These are phyloP conservation scores for Fusarium sp. DNA, from an alignment of 2,329 filamentous ascomycete species.

Conservation along the genomic window DNA sequence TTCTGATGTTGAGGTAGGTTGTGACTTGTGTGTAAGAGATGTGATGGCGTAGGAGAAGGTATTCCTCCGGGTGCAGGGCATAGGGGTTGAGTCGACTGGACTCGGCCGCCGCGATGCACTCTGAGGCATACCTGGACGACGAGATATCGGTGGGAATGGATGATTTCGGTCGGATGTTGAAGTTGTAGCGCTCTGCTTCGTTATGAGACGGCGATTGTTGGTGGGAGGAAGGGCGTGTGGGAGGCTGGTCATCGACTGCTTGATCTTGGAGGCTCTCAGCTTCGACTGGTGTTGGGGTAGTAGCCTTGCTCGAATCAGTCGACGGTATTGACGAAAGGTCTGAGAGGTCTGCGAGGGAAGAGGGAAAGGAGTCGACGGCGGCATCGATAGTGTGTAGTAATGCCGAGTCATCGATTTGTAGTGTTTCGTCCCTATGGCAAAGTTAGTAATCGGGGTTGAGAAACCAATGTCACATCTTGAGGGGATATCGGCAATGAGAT, in stretches of 20 bases:
- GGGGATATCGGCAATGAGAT: neutral
- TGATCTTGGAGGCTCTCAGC: constrained; percentile 45
- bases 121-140: constrained; percentile 83
- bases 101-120: constrained; percentile 91
- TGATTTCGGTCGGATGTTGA: constrained; percentile 78
- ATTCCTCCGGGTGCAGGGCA: constrained; percentile 86
- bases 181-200: constrained; percentile 54
- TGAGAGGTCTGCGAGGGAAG: constrained; percentile 68
- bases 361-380: constrained; percentile 59
- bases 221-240: constrained; percentile 24
- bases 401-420: constrained; percentile 29
- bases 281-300: constrained; percentile 71
- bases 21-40: constrained; percentile 92
- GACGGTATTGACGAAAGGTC: constrained; percentile 67
- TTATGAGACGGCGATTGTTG: constrained; percentile 43
- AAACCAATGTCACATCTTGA: constrained; percentile 1
- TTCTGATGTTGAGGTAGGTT: constrained; percentile 94
- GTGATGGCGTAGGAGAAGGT: constrained; percentile 81
- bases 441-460: constrained; percentile 20
- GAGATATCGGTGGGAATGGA: constrained; percentile 85
- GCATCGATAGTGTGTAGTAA: constrained; percentile 34
- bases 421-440: constrained; percentile 35
- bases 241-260: constrained; percentile 27
- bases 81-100: constrained; percentile 91
- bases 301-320: constrained; percentile 71